Evolutionary conservation across 1,284 basidiomycete genomes (phyloP).

Genomic region (Lentinus polychrous): DNA sequence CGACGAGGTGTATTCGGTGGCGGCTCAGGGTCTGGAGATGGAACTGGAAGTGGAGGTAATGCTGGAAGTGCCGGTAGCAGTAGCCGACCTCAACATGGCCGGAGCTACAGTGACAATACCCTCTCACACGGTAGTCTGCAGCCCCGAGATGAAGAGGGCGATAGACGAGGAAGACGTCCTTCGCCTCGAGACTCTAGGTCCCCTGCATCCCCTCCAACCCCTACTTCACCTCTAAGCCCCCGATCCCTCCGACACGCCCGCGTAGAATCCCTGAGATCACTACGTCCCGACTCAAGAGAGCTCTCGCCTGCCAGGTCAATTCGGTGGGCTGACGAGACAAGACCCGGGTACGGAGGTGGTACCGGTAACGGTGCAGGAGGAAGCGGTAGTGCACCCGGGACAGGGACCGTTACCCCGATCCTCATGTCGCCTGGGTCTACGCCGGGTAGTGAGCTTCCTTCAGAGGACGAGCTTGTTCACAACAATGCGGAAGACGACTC

Average conservation of each 20-base stretch:
- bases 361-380: not conserved
- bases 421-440: constrained; percentile 1
- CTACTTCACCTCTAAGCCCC: constrained; percentile 10
- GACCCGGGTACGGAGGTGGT: constrained; percentile 12
- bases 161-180: constrained; percentile 1
- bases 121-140: not conserved
- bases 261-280: constrained; percentile 28
- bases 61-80: constrained; percentile 9
- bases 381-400: not conserved
- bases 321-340: constrained; percentile 33
- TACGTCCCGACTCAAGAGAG: constrained; percentile 28
- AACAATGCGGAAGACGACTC: not conserved
- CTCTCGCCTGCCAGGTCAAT: constrained; percentile 44
- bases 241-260: constrained; percentile 21
- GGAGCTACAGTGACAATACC: not conserved
- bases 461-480: constrained; percentile 1
- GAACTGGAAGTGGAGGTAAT: too few species aligned
- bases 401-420: not conserved
- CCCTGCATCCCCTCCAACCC: constrained; percentile 6
- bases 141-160: not conserved
- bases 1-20: constrained; percentile 18
- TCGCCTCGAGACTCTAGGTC: constrained; percentile 3
- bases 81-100: constrained; percentile 5
- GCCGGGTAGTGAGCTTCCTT: constrained; percentile 4
- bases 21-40: not conserved